phyloP scores from a whole-genome alignment of 78 protist genomes.

The Planoprotostelium fungivorum region DNA sequence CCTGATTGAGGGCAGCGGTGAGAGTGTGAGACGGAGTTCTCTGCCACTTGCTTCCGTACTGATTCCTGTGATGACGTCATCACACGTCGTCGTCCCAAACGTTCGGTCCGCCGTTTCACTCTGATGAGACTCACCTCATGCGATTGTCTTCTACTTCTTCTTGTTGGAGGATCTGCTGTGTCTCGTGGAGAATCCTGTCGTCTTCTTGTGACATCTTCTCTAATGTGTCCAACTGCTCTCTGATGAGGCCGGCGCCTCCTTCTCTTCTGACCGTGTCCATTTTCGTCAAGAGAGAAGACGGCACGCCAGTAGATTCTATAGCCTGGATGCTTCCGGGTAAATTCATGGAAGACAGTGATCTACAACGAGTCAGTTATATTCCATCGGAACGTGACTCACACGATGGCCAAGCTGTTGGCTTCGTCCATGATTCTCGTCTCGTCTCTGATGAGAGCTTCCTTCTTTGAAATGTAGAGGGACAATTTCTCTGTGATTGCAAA shows the following conservation, averaged over 20 bases:
- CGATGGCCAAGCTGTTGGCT: background rate
- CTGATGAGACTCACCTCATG: constrained; percentile 45
- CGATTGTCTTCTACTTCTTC: constrained; percentile 56
- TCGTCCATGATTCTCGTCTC: constrained; percentile 27
- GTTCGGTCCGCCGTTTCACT: too few species aligned
- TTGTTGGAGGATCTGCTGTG: constrained; percentile 26
- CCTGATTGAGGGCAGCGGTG: constrained; percentile 35
- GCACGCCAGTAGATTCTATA: constrained; percentile 35
- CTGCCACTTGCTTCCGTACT: constrained; percentile 38
- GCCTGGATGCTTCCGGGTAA: constrained; percentile 63
- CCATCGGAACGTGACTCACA: background rate
- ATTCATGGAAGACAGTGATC: constrained; percentile 49
- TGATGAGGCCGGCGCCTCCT: background rate
- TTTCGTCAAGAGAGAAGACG: constrained; percentile 43
- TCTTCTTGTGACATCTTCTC: background rate
- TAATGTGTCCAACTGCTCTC: background rate
- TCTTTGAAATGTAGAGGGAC: constrained; percentile 42
- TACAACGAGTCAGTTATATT: background rate
- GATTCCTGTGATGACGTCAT: too few species aligned
- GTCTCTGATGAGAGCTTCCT: constrained; percentile 33
- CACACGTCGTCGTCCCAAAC: too few species aligned
- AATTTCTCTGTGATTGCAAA: constrained; percentile 50
- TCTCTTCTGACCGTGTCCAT: constrained; percentile 15
- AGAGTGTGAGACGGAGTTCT: constrained; percentile 53
- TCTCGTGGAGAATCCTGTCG: background rate